These are phyloP conservation scores for Pholiota molesta DNA, from an alignment of 768 basidiomycete genomes.

Conservation along the genomic window DNA sequence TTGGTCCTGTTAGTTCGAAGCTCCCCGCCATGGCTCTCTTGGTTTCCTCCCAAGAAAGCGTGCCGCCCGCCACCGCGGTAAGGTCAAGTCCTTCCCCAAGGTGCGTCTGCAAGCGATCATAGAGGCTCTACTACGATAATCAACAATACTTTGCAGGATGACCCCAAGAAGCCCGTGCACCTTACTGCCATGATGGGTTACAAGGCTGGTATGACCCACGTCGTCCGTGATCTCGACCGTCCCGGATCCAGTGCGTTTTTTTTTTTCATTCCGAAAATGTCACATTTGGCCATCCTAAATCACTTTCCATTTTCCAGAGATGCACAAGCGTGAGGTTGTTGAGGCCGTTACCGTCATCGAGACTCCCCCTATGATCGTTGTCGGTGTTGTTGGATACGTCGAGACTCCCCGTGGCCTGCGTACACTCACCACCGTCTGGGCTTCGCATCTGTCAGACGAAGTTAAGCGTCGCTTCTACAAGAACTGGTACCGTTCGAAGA, in stretches of 20 bases:
- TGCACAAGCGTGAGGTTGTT: slow-evolving; percentile 99
- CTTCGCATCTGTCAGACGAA: slow-evolving; percentile 96
- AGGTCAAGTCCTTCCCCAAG: slow-evolving; percentile 99
- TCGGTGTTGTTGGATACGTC: slow-evolving; percentile 99
- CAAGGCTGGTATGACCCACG: slow-evolving; percentile 99
- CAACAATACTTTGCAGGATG: slow-evolving; percentile 66
- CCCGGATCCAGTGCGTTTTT: slow-evolving; percentile 91
- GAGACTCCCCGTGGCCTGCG: slow-evolving; percentile 99
- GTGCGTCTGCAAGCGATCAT: slow-evolving; percentile 45
- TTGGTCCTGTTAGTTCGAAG: slow-evolving; percentile 75
- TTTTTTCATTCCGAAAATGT: neutral
- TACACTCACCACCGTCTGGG: slow-evolving; percentile 98
- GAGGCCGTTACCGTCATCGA: slow-evolving; percentile 97
- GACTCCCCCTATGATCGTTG: slow-evolving; percentile 94
- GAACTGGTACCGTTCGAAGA: slow-evolving; percentile 99
- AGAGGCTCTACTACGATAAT: slow-evolving; percentile 9
- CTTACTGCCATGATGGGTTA: slow-evolving; percentile 98
- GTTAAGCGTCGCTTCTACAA: slow-evolving; percentile 99
- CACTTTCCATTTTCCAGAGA: slow-evolving; percentile 59
- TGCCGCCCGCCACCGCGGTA: slow-evolving; percentile 95
- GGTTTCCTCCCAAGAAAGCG: slow-evolving; percentile 98
- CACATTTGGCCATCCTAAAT: neutral
- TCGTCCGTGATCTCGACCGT: slow-evolving; percentile 98
- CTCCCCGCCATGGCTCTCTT: slow-evolving; percentile 96
- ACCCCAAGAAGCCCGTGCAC: slow-evolving; percentile 98